Base-by-base conservation (phyloP, 164 flowering plant species). In the Vitis riparia region DNA sequence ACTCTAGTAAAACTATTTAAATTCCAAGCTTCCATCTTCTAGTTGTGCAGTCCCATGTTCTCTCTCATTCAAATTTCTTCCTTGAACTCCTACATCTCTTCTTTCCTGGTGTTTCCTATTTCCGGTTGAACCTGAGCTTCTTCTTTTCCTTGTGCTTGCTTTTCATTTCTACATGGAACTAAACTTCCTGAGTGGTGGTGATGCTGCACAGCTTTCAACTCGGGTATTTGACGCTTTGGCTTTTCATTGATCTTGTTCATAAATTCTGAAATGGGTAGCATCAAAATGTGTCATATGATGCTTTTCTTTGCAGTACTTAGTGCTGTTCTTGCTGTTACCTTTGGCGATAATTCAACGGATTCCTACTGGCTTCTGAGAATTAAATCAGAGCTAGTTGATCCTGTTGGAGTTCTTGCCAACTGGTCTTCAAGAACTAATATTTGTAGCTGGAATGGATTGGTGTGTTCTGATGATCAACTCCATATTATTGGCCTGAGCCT, bases 381-480 rank as follows among this genome's bases (percentile, higher is more conserved):
- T 27, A 90, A 91, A 81, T 75, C 88, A n/a, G 70, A 82, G 68
- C 82, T 90, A 10, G 68, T 71, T 60, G 97, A 90, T 80, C 81
- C 84, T 15, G 55, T 47, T 47, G 84, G 89, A 79, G 87, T 80
- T 78, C 87, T 94, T 19, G 65, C 71, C 7, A 82, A 68, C 78
- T 94, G 97, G 97, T 89, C 91, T 65, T 57, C 76, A 29, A 60
- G 56, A 71, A 56, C 76, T 61, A 78, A 81, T 71, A 52, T 86
- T 3, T 92, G 98, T 74, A 80, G 78, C 62, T 94, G 96, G 98
- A 76, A 80, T 73, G 96, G 98, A 55, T 17, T 94, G 2, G 75
- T 77, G 59, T 94, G 98, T 78, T 84, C 96, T 13, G 77, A 71
- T 53, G 85, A 87, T 83, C 78, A 73, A 49, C 60, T 66, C 13